Evolutionary conservation across 2,329 filamentous ascomycete genomes (phyloP).

Genomic region (Immersiporthe knoxdaviesiana): DNA sequence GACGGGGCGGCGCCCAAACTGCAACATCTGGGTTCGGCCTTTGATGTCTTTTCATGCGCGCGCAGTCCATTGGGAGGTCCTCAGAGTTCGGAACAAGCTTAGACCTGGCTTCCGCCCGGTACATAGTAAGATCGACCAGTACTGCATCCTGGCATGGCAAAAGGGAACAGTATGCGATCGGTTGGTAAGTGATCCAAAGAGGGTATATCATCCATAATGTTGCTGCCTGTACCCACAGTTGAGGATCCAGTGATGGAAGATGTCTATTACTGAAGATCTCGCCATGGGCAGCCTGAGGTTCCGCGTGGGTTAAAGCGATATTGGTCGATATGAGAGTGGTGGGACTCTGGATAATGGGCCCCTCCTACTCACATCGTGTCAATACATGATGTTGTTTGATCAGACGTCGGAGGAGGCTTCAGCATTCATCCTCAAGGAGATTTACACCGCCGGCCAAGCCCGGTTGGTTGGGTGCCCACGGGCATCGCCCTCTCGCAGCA

Average conservation of each 20-base stretch:
- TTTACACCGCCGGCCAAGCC: background rate
- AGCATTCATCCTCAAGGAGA: background rate
- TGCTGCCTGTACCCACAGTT: background rate
- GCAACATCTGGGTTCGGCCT: background rate
- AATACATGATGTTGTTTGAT: background rate
- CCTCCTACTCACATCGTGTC: too few species aligned
- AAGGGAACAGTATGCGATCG: background rate
- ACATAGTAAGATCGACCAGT: background rate
- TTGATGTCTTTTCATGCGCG: background rate
- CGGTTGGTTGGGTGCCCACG: background rate
- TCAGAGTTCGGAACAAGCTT: background rate
- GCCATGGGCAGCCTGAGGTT: background rate
- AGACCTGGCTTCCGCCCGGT: background rate
- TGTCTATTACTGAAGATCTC: background rate
- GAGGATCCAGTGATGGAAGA: too few species aligned
- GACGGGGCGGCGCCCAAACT: background rate
- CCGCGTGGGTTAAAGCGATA: background rate
- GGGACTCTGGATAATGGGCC: background rate
- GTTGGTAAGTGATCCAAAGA: background rate
- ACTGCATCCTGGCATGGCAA: background rate
- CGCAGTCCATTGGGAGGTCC: background rate
- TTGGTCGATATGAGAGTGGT: background rate
- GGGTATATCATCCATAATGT: background rate
- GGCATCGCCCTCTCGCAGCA: background rate
- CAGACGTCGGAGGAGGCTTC: background rate